These are phyloP conservation scores for Neurospora sublineolata DNA, from an alignment of 495 filamentous ascomycete genomes.

Conservation along the genomic window DNA sequence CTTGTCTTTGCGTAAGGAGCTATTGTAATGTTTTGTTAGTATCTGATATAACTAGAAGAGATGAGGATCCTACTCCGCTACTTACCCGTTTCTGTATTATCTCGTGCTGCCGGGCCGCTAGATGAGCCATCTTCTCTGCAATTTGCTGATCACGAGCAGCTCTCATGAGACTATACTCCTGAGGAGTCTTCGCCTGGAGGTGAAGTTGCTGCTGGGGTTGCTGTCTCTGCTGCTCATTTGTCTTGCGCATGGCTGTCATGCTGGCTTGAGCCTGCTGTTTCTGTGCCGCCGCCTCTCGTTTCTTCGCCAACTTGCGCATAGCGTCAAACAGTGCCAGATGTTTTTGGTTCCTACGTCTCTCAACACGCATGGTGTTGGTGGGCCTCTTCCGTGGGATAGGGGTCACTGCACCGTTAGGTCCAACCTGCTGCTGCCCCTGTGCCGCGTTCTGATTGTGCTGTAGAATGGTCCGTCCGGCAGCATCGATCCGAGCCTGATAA, in stretches of 20 bases:
- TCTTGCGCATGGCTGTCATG: slow-evolving; percentile 59
- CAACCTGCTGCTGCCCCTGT: slow-evolving; percentile 43
- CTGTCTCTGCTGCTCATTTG: slow-evolving; percentile 54
- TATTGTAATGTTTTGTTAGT: slow-evolving; percentile 15
- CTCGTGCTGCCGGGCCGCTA: slow-evolving; percentile 50
- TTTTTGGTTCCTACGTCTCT: slow-evolving; percentile 71
- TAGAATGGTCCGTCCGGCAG: slow-evolving; percentile 53
- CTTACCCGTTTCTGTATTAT: slow-evolving; percentile 43
- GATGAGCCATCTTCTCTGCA: slow-evolving; percentile 58
- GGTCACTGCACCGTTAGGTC: slow-evolving; percentile 43
- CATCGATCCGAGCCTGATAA: slow-evolving; percentile 69
- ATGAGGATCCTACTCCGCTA: background rate
- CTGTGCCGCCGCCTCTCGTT: slow-evolving; percentile 69
- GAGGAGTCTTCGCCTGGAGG: slow-evolving; percentile 51
- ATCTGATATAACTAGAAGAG: background rate
- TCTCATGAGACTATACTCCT: slow-evolving; percentile 80
- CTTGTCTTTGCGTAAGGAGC: slow-evolving; percentile 18
- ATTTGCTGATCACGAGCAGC: slow-evolving; percentile 72
- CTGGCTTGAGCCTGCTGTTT: slow-evolving; percentile 75
- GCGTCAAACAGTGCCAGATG: slow-evolving; percentile 82
- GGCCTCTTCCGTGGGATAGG: slow-evolving; percentile 48
- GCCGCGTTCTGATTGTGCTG: slow-evolving; percentile 47
- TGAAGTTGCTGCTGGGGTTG: slow-evolving; percentile 42
- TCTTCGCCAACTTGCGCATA: slow-evolving; percentile 92
- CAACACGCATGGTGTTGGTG: slow-evolving; percentile 66